phyloP scores from a whole-genome alignment of 2,329 filamentous ascomycete genomes.

The Aspergillus vadensis region DNA sequence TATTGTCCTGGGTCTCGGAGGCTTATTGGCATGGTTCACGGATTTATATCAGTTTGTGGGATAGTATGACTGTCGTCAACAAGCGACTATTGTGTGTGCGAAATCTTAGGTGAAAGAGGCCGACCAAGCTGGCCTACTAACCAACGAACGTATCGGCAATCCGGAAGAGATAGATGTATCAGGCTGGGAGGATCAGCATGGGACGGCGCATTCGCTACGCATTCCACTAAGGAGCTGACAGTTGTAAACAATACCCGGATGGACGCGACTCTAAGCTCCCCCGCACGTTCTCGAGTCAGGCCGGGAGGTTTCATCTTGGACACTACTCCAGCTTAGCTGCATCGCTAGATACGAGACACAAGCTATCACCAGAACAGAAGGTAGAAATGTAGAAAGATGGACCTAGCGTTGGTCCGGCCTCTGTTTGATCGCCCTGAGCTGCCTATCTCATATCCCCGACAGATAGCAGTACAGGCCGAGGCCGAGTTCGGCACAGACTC shows the following conservation, averaged over 20 bases:
- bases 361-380: background rate
- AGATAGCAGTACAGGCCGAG: background rate
- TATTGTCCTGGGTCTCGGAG: background rate
- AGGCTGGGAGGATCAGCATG: background rate
- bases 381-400: background rate
- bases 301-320: constrained; percentile 1
- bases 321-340: constrained; percentile 4
- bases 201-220: background rate
- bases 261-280: constrained; percentile 6
- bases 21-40: background rate
- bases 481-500: background rate
- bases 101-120: background rate
- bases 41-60: background rate
- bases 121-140: too few relatives aligned
- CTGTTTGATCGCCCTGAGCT: background rate
- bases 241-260: background rate
- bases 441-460: background rate
- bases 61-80: background rate
- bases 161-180: background rate
- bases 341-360: background rate
- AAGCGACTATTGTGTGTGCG: background rate
- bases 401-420: constrained; percentile 3
- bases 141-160: background rate
- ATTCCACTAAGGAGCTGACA: background rate
- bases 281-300: constrained; percentile 16